A percentile compares a stretch with the other conserved stretches of the same genome.
phyloP scores from a whole-genome alignment of 106 monocot species.

The Allium cepa region DNA sequence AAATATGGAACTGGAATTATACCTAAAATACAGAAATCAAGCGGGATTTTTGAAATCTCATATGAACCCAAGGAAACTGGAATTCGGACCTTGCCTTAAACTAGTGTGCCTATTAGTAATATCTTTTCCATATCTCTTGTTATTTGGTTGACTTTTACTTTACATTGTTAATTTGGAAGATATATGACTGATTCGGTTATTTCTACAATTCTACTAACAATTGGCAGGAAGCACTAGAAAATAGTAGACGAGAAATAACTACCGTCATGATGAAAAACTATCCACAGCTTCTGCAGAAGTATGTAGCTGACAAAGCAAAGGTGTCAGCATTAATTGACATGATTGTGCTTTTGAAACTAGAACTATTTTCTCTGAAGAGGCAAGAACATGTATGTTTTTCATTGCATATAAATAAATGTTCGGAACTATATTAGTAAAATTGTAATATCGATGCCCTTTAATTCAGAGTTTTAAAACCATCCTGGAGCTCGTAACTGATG shows the following conservation, averaged over 20 bases:
- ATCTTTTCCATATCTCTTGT: no score
- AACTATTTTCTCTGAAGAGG: slow-evolving; percentile 87
- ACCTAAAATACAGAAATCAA: no score
- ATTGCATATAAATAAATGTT: slow-evolving; percentile 1
- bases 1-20: no score
- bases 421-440: neutral
- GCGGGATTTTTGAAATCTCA: no score
- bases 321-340: slow-evolving; percentile 79
- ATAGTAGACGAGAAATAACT: slow-evolving; percentile 62
- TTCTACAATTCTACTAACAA: slow-evolving; percentile 6
- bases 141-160: no score
- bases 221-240: slow-evolving; percentile 75
- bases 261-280: slow-evolving; percentile 75
- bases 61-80: no score
- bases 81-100: no score
- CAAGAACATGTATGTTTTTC: slow-evolving; percentile 66
- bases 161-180: no score
- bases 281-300: slow-evolving; percentile 76
- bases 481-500: slow-evolving; percentile 71
- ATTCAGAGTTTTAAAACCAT: slow-evolving; percentile 71
- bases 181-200: neutral
- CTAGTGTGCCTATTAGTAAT: no score
- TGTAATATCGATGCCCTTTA: neutral
- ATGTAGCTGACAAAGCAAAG: slow-evolving; percentile 87
- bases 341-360: slow-evolving; percentile 67